Evolutionary conservation across 768 basidiomycete genomes (phyloP).

Genomic region (Boletales sp.): DNA sequence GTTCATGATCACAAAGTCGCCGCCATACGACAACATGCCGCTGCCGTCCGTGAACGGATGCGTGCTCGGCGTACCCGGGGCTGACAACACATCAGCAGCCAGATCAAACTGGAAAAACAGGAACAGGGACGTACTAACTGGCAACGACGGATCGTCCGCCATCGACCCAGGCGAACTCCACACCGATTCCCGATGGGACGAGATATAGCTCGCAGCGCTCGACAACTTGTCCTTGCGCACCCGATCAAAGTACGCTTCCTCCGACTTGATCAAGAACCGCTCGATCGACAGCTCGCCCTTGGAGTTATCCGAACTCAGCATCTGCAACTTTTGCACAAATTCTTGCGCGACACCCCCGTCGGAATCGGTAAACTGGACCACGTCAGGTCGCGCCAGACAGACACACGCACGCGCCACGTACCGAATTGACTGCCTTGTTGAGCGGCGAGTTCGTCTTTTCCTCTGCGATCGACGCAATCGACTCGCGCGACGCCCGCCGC

Average conservation of each 20-base stretch:
- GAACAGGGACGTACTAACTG: conserved; percentile 55
- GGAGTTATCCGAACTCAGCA: conserved; percentile 80
- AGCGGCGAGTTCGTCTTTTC: conserved; percentile 88
- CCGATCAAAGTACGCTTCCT: conserved; percentile 89
- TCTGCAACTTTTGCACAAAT: conserved; percentile 82
- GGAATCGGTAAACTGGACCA: conserved; percentile 78
- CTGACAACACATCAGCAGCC: conserved; percentile 16
- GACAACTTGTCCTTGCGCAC: conserved; percentile 86
- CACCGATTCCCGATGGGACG: conserved; percentile 75
- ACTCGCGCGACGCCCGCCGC: conserved; percentile 81
- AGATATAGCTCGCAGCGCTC: conserved; percentile 74
- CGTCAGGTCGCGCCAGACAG: neutral
- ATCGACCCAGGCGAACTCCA: conserved; percentile 61
- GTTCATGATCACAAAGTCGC: conserved; percentile 77
- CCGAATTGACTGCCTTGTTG: conserved; percentile 90
- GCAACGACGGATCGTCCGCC: conserved; percentile 65
- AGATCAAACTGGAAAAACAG: conserved; percentile 9
- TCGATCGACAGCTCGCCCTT: conserved; percentile 91
- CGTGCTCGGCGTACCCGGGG: conserved; percentile 45
- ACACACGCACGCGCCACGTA: conserved; percentile 31
- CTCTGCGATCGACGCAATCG: conserved; percentile 86
- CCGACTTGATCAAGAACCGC: conserved; percentile 84
- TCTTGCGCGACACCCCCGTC: conserved; percentile 90
- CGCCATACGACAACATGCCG: conserved; percentile 45
- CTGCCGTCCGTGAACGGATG: conserved; percentile 45